A percentile compares a stretch with the other conserved stretches of the same genome.
These are phyloP conservation scores for Arxiozyma heterogenica DNA, from an alignment of 1,139 yeast species.

Conservation along the genomic window DNA sequence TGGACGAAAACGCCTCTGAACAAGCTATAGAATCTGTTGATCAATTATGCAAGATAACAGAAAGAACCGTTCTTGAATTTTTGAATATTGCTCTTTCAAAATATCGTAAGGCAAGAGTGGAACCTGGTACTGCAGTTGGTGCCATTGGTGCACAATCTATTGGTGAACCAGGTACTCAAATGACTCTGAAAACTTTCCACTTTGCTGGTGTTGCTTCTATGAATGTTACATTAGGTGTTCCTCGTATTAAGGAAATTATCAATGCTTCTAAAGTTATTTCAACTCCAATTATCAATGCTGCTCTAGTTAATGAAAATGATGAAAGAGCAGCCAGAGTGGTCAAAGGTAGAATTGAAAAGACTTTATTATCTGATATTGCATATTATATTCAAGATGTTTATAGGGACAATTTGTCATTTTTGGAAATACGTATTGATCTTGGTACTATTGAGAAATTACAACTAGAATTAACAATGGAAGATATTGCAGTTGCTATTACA, in stretches of 20 bases:
- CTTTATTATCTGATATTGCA: constrained; percentile 76
- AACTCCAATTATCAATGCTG: constrained; percentile 94
- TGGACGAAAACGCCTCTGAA: constrained; percentile 36
- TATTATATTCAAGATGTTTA: constrained; percentile 90
- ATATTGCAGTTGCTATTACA: constrained; percentile 74
- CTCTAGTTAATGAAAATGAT: constrained; percentile 83
- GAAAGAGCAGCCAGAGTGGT: constrained; percentile 98
- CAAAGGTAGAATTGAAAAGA: constrained; percentile 94
- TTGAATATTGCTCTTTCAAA: constrained; percentile 70
- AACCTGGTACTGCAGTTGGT: constrained; percentile 99
- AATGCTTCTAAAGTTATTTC: constrained; percentile 93
- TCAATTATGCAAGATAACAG: constrained; percentile 68
- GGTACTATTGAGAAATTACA: constrained; percentile 82
- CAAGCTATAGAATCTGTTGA: constrained; percentile 44
- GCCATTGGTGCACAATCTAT: constrained; percentile 98
- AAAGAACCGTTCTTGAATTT: constrained; percentile 53
- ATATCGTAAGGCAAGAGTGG: constrained; percentile 85
- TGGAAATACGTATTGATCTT: constrained; percentile 75
- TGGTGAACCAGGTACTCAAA: constrained; percentile 99
- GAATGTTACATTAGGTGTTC: constrained; percentile 98
- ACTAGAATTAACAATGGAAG: constrained; percentile 76
- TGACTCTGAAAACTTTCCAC: constrained; percentile 98
- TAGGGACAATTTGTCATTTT: constrained; percentile 65
- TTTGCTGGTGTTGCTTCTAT: constrained; percentile 99
- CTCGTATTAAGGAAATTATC: constrained; percentile 96